Evolutionary conservation across 768 basidiomycete species (phyloP), one percentile per base, ranked within the genome.

Genomic region (Mrakia hoshinonis): DNA sequence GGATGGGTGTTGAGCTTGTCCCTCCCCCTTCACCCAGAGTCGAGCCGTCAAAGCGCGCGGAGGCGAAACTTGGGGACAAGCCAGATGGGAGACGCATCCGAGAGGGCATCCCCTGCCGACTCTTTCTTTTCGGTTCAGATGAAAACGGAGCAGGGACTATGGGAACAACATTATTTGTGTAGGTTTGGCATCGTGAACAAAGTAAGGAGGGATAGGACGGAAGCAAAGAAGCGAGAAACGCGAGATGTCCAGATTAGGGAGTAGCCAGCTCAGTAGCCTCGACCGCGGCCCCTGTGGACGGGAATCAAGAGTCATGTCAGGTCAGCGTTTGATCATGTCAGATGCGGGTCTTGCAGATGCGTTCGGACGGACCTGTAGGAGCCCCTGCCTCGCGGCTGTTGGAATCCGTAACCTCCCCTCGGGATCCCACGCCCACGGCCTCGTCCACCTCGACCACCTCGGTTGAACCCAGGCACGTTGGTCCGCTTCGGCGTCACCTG

Each of bases 401-500:
- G 72, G 62, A 73, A 73, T 1, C 72, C 72, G 29, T 73, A 73
- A 5, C 72, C 72, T 4, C 71, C 67, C 15, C 75, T 67, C 9
- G 70, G 15, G 51, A 68, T 62, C 36, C 76, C 75, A 26, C 79
- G 77, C 38, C 88, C 83, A 72, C 81, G 72, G 6, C 81, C 82
- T 36, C 84, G 78, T 55, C 88, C 89, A 65, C 92, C 83, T 18
- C 91, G 89, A 29, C 91, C 82, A 26, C 89, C 87, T 75, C 70
- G 66, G 31, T 86, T 89, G 81, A 91, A 92, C 1, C 92, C 92
- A 24, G 94, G 96, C 67, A 98, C 80, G 80, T 99, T 99, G 49
- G 96, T 99, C 73, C 96, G 85, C 79, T 99, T 99, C 31, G 91
- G 84, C 48, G 90, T 92, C 55, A 99, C 95, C 94, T 97, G 67